Evolutionary conservation across 345 rosid genomes (phyloP).

Genomic region (Aurinia saxatilis): DNA sequence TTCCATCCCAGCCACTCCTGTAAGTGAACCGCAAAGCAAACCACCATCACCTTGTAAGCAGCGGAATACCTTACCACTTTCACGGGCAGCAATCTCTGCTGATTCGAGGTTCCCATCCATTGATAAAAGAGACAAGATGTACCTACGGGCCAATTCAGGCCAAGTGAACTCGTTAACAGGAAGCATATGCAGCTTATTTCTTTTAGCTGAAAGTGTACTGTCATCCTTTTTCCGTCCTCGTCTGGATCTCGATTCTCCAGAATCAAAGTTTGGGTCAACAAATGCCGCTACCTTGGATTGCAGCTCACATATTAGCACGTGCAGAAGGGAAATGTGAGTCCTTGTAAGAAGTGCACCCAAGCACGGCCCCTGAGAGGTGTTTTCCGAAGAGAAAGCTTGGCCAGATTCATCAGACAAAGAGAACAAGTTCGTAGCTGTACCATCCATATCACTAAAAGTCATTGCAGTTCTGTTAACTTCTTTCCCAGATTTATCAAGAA

Average conservation of each 20-base stretch:
- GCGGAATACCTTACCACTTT: conserved; percentile 76
- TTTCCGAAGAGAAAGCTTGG: conserved; percentile 22
- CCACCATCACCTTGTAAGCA: conserved; percentile 99
- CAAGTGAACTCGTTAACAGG: conserved; percentile 88
- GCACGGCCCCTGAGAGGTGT: conserved; percentile 32
- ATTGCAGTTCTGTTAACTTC: conserved; percentile 31
- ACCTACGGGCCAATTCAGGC: conserved; percentile 95
- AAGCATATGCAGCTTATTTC: conserved; percentile 62
- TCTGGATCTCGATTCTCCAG: conserved; percentile 71
- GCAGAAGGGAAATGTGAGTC: conserved; percentile 60
- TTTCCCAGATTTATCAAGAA: conserved; percentile 32
- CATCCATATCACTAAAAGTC: conserved; percentile 27
- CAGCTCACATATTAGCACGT: conserved; percentile 71
- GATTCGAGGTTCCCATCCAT: conserved; percentile 91
- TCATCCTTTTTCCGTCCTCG: conserved; percentile 90
- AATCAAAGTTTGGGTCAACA: conserved; percentile 85
- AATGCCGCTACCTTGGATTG: conserved; percentile 87
- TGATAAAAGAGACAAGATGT: conserved; percentile 62
- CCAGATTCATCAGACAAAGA: conserved; percentile 32
- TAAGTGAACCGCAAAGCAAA: conserved; percentile 82
- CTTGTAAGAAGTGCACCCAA: conserved; percentile 49
- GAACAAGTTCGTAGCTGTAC: conserved; percentile 19
- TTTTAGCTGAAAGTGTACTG: conserved; percentile 45
- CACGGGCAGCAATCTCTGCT: conserved; percentile 70
- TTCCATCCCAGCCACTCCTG: conserved; percentile 95